Evolutionary conservation across 495 filamentous ascomycete genomes (phyloP), one percentile per base, ranked within the genome.

Genomic region (Parmelia sp.): DNA sequence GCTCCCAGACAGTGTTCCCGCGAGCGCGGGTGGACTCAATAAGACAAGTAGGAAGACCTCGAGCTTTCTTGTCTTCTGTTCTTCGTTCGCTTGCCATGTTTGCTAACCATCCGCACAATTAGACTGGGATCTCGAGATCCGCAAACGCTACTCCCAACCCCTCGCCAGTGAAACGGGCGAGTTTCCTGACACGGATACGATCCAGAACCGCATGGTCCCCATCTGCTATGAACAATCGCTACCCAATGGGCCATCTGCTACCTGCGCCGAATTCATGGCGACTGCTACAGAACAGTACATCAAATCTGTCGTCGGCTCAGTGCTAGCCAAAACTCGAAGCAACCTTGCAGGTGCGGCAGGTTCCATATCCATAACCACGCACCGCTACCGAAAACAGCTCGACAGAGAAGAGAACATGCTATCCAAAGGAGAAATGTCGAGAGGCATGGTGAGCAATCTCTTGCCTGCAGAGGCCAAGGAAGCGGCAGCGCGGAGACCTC

Each of bases 181-280:
- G 76, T 97, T 98, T 71, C 94, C 94, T 19, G 90, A 95, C 68
- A 75, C 83, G 14, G 82, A 85, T 59, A 87, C 86, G 35, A 90
- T 98, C 66, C 83, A 90, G 69, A 81, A 84, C 25, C 89, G 92
- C 63, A 95, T 97, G 89, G 79, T 90, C 23, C 92, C 94, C 12
- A 94, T 97, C 67, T 96, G 91, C 75, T 96, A 96, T 75, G 94
- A 96, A 75, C 83, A 90, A 65, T 94, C 92, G 0, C 83, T 98
- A 7, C 81, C 82, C n/a, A 82, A 82, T 29, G 90, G 92, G 4
- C 84, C 90, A 65, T 77, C 83, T 10, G 72, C 86, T 9, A 84
- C 90, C 35, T 90, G 90, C 40, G 86, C 92, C 9, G 86, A 90
- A 59, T 91, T 93, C 72, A 88, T 98, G 86, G 88, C 90, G 29